Base-by-base conservation (phyloP, 1,139 yeast species). In the Hansenula lynferdii region DNA sequence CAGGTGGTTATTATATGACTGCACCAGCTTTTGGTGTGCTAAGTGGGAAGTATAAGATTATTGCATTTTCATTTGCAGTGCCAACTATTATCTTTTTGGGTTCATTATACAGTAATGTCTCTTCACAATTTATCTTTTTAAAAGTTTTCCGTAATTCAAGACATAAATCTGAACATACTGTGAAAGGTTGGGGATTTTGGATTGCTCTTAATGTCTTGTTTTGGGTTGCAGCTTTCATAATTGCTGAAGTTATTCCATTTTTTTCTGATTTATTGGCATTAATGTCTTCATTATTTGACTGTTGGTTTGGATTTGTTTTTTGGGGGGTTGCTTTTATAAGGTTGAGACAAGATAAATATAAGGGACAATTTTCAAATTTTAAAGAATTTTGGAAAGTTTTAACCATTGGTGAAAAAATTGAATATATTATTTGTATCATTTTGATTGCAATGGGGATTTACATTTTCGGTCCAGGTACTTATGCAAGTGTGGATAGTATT, bases 241-340 rank as follows among this genome's bases (percentile, higher is more conserved):
- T 77, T 51, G 81, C 82, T 2, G 80, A 77, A 51, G 81, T 75
- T 24, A 76, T 77, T 51, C 84, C 84, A 12, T 77, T 77, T 57
- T 77, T 77, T 56, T 67, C 76, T 23, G 82, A 76, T 50, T 59
- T 77, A 47, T 62, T 77, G 34, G 68, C 80, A 7, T 61, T 77
- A 51, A 76, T 77, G 82, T 70, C 76, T n/a, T 75, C 83, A 4
- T 61, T 77, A 37, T 77, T 77, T 50, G 83, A 76, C 54, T 74
- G 81, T 53, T 77, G 80, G 78, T 77, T 77, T 50, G 83, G 83
- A 0, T 77, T 73, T 51, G 72, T 77, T 17, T 77, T 77, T 51
- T 77, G 83, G 83, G 81, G 80, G n/a, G 69, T 74, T 26, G 82
- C 83, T 0, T 77, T 57, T 55, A 66, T 76, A 52, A 68, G 67